Base-by-base conservation (phyloP, 2,329 filamentous ascomycete genomes). In the Lojkania enalia region DNA sequence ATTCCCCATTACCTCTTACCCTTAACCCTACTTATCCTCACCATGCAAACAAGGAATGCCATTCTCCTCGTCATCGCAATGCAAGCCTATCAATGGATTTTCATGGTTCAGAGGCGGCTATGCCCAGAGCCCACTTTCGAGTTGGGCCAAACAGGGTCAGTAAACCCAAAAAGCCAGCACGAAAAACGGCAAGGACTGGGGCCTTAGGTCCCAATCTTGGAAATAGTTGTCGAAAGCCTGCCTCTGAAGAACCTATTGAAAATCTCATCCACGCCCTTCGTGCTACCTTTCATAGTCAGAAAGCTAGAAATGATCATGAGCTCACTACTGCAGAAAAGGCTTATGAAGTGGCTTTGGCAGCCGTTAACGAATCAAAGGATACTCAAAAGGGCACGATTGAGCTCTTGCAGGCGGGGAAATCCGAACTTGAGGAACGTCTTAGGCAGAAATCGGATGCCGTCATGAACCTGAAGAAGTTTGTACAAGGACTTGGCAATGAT, bases 401-500 rank as follows among this genome's bases (percentile, higher is more conserved):
- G 19, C 9, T 3, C 3, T 18, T 45, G 9, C 12, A 46, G 35
- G 15, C 14, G 9, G 12, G 42, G 33, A 42, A 46, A 11, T n/a
- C 9, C 9, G 35, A 30, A 1, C 39, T 54, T 2, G 25, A 49
- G 1, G 30, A 15, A 3, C 32, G 33, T 12, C 3, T 58, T 3
- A 20, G 39, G 4, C 29, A 42, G 5, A 6, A 67, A 3, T 35
- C 41, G 1, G 52, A 55, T 1, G 55, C 49, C 15, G 50, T 54
- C 4, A 58, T 46, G 21, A 54, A 39, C 0, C 49, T 60, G 20
- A 50, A 62, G n/a, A 65, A 54, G 23, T 66, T 49, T 14, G 47
- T 60, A 4, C 37, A 50, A 5, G 65, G 65, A 13, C 43, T 69
- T 13, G 58, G 59, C 15, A 58, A 51, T 9, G 66, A 69, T 37